Base-by-base conservation (phyloP, 371 early-diverging fungal species). In the Mucor sp. region DNA sequence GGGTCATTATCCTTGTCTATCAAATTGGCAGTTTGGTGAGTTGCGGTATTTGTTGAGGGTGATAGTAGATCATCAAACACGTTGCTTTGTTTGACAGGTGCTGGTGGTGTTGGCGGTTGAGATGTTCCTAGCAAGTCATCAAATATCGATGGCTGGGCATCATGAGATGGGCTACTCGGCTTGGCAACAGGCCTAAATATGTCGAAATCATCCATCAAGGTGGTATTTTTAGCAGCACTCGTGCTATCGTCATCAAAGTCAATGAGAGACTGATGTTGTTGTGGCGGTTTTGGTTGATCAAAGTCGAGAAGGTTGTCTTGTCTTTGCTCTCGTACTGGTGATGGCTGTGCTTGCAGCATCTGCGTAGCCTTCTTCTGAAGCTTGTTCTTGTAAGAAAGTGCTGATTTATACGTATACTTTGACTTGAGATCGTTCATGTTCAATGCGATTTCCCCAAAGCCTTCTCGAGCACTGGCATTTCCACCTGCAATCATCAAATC, bases 401-500 rank as follows among this genome's bases (percentile, higher is more conserved):
- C 97, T 0, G 80, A 79, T 35, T 86, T 80, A 30, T 89, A 85
- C 0, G 93, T 90, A 78, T 97, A 98, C 76, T 92, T 94, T 19
- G 89, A 68, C 60, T 92, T 89, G 5, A 89, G 88, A 59, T 97
- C 96, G 58, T 87, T 89, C n/a, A 53, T 47, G 25, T 67, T 53
- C 1, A 83, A 67, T 5, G 86, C 83, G 50, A 86, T 76, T 66
- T 87, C 88, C 30, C 85, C 76, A 79, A 95, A 91, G 61, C 91
- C 95, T 66, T 94, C 94, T 4, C 85, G 74, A 4, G 94, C 92
- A 30, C 89, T 87, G 63, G 77, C 82, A 70, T 94, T 94, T 6
- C 95, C 95, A 47, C 94, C 93, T 6, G 87, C 78, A n/a, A 25
- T 27, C 78, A 95, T 95, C 94, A 97, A 94, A 48, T 95, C 87